Conservation (phyloP, 2,329 filamentous ascomycete genomes). For the Penicillium glabrum region DNA sequence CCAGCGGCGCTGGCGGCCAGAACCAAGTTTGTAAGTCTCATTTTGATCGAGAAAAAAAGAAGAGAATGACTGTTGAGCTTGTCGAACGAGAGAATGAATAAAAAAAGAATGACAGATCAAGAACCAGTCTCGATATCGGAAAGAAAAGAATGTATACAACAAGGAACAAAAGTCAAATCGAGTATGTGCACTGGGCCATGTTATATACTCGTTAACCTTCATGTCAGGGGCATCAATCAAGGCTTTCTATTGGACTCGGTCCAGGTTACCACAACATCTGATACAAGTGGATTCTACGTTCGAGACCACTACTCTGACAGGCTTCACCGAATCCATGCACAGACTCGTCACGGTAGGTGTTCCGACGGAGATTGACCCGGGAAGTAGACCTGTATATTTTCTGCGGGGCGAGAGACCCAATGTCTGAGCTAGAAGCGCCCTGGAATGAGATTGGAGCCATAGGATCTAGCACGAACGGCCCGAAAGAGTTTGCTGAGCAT, state of each 20-base stretch:
- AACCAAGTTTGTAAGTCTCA: conserved; percentile 31
- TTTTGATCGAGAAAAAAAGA: conserved; percentile 13
- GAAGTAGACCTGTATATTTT: background rate
- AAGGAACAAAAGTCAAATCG: background rate
- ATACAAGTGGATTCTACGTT: conserved; percentile 17
- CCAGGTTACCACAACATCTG: conserved; percentile 8
- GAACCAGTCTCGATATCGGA: conserved; percentile 25
- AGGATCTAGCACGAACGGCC: conserved; percentile 5
- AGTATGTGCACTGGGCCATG: background rate
- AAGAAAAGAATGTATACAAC: conserved; percentile 14
- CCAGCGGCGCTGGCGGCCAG: conserved; percentile 30
- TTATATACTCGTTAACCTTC: background rate
- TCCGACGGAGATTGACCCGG: conserved; percentile 4
- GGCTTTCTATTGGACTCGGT: conserved; percentile 1
- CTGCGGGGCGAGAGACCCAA: conserved; percentile 5
- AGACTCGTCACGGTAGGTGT: conserved; percentile 3
- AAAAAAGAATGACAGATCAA: conserved; percentile 19
- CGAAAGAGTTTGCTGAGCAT: conserved; percentile 1
- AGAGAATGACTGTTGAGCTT: conserved; percentile 27
- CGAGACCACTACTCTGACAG: background rate
- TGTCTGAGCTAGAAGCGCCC: conserved; percentile 2
- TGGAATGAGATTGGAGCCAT: conserved; percentile 3
- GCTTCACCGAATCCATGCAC: background rate
- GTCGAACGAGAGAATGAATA: conserved; percentile 19
- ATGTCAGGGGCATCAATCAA: conserved; percentile 6